Percentiles rank a stretch among this genome's conserved stretches.
Conservation (phyloP, 331 rosid species). For the Erythrophleum ivorense region DNA sequence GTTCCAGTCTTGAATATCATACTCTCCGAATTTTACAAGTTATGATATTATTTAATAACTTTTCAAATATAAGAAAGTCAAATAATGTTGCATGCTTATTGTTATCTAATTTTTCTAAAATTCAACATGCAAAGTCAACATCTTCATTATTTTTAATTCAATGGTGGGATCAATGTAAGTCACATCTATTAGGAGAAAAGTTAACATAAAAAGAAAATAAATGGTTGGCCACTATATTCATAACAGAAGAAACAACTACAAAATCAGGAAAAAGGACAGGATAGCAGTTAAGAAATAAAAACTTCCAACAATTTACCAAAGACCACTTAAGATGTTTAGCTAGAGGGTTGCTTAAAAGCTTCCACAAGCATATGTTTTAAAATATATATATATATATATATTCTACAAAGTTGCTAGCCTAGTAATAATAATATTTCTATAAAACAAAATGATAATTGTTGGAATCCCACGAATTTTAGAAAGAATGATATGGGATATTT, state of each 20-base stretch:
- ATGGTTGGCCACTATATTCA: not conserved
- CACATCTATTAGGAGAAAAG: not conserved
- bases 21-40: not conserved
- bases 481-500: no score
- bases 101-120: not conserved
- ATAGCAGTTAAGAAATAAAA: not conserved
- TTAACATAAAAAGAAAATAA: not conserved
- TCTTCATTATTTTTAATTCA: not conserved
- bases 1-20: not conserved
- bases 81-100: not conserved
- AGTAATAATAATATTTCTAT: not conserved
- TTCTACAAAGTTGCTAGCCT: not conserved
- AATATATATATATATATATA: not conserved
- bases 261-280: not conserved
- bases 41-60: not conserved
- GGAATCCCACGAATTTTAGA: no score
- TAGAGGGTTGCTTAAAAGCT: not conserved
- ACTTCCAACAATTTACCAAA: not conserved
- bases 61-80: not conserved
- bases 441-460: no score
- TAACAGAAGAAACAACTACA: not conserved
- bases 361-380: not conserved
- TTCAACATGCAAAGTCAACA: not conserved
- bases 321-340: not conserved
- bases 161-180: not conserved